phyloP scores from a whole-genome alignment of 257 asterid genomes.

The Ehretia macrophylla region DNA sequence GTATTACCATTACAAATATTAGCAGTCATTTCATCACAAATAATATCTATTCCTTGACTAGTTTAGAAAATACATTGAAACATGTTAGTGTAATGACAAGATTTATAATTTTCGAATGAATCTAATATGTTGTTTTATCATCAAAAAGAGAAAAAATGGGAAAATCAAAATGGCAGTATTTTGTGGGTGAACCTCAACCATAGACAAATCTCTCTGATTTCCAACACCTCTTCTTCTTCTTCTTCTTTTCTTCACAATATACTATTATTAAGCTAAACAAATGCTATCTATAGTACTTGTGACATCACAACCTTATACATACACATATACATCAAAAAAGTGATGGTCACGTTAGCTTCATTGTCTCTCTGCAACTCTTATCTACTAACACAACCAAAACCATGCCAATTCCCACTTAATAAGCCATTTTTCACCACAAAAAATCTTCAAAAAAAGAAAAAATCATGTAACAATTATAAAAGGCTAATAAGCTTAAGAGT shows the following conservation, averaged over 20 bases:
- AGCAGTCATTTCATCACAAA: too few species aligned
- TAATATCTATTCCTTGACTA: too few species aligned
- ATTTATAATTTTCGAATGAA: too few species aligned
- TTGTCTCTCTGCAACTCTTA: constrained; percentile 20
- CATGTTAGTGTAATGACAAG: too few species aligned
- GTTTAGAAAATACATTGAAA: too few species aligned
- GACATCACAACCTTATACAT: not conserved
- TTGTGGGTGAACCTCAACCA: not conserved
- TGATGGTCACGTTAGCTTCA: constrained; percentile 22
- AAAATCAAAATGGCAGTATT: too few species aligned
- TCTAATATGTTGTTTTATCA: too few species aligned
- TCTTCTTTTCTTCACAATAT: not conserved
- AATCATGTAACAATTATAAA: constrained; percentile 7
- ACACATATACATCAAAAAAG: not conserved
- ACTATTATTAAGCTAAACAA: not conserved
- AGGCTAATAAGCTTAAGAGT: constrained; percentile 18
- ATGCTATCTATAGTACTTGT: too few species aligned
- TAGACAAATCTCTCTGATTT: not conserved
- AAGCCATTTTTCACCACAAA: constrained; percentile 6
- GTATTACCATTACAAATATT: too few species aligned
- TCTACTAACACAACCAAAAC: constrained; percentile 16
- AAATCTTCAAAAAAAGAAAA: constrained; percentile 17
- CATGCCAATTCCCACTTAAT: constrained; percentile 16
- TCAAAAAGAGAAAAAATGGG: too few species aligned
- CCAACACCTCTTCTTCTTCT: too few species aligned